Evolutionary conservation across 176 grass and related monocot species (phyloP).

Genomic region (Avena eriantha): DNA sequence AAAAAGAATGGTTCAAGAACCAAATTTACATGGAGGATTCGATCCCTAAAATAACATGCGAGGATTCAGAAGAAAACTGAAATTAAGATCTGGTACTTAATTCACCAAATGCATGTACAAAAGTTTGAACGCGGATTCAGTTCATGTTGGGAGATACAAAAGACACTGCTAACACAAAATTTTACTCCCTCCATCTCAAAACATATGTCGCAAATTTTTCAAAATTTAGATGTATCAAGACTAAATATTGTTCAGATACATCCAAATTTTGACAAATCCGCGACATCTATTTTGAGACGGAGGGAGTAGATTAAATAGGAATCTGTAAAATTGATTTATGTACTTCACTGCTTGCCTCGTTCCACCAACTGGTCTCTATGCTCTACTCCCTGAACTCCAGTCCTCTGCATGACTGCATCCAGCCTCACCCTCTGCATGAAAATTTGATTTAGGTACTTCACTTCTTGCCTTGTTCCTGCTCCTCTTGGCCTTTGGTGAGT

Average conservation of each 20-base stretch:
- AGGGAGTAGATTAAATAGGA: background rate
- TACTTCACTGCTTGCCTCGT: background rate
- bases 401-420: background rate
- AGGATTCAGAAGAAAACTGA: background rate
- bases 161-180: background rate
- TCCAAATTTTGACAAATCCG: too few species aligned
- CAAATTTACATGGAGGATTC: background rate
- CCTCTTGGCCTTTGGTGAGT: constrained; percentile 16
- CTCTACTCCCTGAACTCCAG: background rate
- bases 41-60: background rate
- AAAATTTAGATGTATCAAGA: too few species aligned
- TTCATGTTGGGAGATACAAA: background rate
- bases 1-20: background rate
- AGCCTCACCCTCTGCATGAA: too few species aligned
- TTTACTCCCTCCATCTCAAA: background rate
- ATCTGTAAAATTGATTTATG: background rate
- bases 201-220: too few species aligned
- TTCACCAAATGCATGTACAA: background rate
- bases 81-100: background rate
- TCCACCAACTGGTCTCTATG: too few species aligned
- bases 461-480: constrained; percentile 3
- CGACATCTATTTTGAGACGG: too few species aligned
- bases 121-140: background rate
- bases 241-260: too few species aligned
- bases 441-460: too few species aligned